Evolutionary conservation across 2,329 filamentous ascomycete species (phyloP), one percentile per base, ranked within the genome.

Genomic region (Sporothrix protearum): DNA sequence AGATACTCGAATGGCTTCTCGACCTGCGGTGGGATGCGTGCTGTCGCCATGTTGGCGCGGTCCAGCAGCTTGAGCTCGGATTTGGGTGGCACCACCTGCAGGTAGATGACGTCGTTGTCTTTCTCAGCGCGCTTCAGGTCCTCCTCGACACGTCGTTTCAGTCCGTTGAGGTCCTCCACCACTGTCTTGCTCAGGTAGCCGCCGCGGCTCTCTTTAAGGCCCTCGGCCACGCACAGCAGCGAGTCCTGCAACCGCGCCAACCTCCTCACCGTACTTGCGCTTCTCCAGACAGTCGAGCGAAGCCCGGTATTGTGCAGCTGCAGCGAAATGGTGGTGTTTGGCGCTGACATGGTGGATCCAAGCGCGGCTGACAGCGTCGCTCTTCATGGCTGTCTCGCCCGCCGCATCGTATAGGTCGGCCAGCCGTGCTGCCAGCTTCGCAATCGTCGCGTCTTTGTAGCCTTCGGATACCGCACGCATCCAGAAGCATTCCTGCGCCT

Each of bases 261-360:
- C 91, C 82, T 99, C 96, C 79, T 99, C 96, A 64, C 96, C 96
- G 75, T 97, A 99, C 78, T 91, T 96, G 67, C 91, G 86, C 85
- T 97, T 98, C 81, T 98, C 96, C 16, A 99, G 80, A 76, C 93
- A 96, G 77, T 97, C 94, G 74, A 93, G 91, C 0, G 96, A 93
- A 33, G 95, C 93, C 16, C 96, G 86, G 76, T 95, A 98, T 79
- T 99, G 96, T 0, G 96, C 96, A 0, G 96, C 96, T 0, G 93
- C 95, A 1, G 95, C 94, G 81, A 99, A 98, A 80, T 98, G 96
- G 78, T 97, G 92, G 78, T 98, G 94, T 80, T 98, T 99, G 6
- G 95, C 96, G 33, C 92, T 94, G 87, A 96, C 94, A 79, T 98
- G 95, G 80, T 98, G 95, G 76, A 99, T 97, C 96, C 95, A 98